phyloP scores from a whole-genome alignment of 805 yeast genomes.

The Yarrowia sp. region DNA sequence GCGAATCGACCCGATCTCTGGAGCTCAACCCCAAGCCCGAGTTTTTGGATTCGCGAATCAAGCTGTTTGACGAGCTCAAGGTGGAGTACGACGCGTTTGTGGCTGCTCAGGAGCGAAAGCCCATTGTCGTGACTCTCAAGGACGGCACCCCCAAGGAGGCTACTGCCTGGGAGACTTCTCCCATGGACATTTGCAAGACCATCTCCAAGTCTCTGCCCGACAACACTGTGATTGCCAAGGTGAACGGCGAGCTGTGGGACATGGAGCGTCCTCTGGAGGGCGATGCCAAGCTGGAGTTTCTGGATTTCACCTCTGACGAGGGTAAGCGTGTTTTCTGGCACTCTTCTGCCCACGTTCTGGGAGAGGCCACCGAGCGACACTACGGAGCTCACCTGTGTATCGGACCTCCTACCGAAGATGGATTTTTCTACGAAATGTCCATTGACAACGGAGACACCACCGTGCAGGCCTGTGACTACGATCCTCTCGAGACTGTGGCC shows the following conservation, averaged over 20 bases:
- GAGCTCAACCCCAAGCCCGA: conserved; percentile 69
- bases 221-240: conserved; percentile 86
- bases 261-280: conserved; percentile 90
- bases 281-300: conserved; percentile 62
- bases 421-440: conserved; percentile 95
- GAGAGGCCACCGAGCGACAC: conserved; percentile 97
- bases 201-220: conserved; percentile 88
- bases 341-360: conserved; percentile 95
- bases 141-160: conserved; percentile 83
- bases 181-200: conserved; percentile 75
- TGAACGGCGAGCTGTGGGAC: conserved; percentile 91
- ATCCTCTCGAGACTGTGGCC: conserved; percentile 78
- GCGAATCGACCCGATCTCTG: conserved; percentile 20
- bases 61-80: conserved; percentile 76
- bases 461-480: conserved; percentile 80
- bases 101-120: conserved; percentile 58
- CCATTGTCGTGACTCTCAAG: conserved; percentile 76
- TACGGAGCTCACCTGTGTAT: conserved; percentile 87
- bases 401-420: conserved; percentile 98
- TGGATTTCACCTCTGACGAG: conserved; percentile 90
- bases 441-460: conserved; percentile 71
- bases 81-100: conserved; percentile 70
- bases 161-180: conserved; percentile 84
- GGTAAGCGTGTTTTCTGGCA: conserved; percentile 98
- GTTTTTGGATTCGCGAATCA: conserved; percentile 75